These are phyloP conservation scores for Pseudopyrenochaeta lycopersici DNA, from an alignment of 2,329 filamentous ascomycete genomes.

Conservation along the genomic window DNA sequence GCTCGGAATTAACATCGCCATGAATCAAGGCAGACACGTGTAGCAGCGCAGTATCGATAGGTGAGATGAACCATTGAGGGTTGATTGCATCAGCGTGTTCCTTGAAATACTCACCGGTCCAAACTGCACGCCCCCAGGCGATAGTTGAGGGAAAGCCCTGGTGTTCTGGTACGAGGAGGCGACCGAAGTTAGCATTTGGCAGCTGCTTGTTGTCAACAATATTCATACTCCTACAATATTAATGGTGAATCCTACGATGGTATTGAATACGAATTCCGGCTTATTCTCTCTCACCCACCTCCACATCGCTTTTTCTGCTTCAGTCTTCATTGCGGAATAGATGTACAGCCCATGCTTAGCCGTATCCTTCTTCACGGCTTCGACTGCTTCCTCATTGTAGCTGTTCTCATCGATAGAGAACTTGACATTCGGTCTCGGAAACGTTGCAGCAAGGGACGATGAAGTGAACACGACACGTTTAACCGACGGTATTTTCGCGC, in stretches of 20 bases:
- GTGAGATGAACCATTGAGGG: slow-evolving; percentile 33
- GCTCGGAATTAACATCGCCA: slow-evolving; percentile 56
- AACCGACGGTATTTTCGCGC: slow-evolving; percentile 51
- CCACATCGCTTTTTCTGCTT: slow-evolving; percentile 58
- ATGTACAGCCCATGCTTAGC: slow-evolving; percentile 34
- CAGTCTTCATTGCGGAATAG: slow-evolving; percentile 59
- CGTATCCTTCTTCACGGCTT: slow-evolving; percentile 34
- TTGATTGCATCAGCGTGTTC: slow-evolving; percentile 7
- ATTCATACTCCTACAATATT: background rate
- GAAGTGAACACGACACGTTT: slow-evolving; percentile 58
- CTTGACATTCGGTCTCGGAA: slow-evolving; percentile 46
- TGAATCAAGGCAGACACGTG: slow-evolving; percentile 63
- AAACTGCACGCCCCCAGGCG: slow-evolving; percentile 33
- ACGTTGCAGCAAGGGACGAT: slow-evolving; percentile 48
- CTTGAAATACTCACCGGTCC: slow-evolving; percentile 46
- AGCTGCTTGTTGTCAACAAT: slow-evolving; percentile 23
- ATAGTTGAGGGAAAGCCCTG: slow-evolving; percentile 44
- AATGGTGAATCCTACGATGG: slow-evolving; percentile 29
- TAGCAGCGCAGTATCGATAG: slow-evolving; percentile 53
- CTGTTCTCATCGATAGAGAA: slow-evolving; percentile 45
- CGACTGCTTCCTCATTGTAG: slow-evolving; percentile 50
- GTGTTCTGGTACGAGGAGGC: slow-evolving; percentile 44
- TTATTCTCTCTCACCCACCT: slow-evolving; percentile 56
- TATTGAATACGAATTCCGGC: slow-evolving; percentile 56
- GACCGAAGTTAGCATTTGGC: slow-evolving; percentile 49